Evolutionary conservation across 116 monocot genomes (phyloP), one percentile per base, ranked within the genome.

Genomic region (Posidonia oceanica): DNA sequence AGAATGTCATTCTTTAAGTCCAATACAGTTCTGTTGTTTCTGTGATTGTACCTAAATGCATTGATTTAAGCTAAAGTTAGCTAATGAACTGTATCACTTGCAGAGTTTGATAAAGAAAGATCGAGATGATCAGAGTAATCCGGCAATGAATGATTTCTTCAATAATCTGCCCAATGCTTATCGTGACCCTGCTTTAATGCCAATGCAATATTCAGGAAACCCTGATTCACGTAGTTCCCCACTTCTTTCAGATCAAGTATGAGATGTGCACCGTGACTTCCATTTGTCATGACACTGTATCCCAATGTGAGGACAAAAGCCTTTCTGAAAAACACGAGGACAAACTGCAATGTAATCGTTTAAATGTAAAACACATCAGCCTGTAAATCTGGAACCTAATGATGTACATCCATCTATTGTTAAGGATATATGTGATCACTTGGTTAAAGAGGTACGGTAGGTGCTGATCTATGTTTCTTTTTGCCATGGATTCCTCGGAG

Each of bases 101-200:
- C 40, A 97, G 97, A 82, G 80, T 77, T 76, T 97, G 73, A 89
- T 97, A 80, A 92, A 89, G 77, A 97, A 92, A 72, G 97, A 97
- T 20, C 71, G 84, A 48, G 75, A 74, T 61, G 89, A 89, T 60
- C 78, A 80, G 73, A 85, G 78, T 70, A 79, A 85, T 68, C 79
- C 92, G 20, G 69, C 71, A 66, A 82, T 97, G 87, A 57, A 40
- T 14, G 83, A 74, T 13, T 96, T 96, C 70, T 91, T 88, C 4
- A 37, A 74, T 54, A 85, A 78, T 36, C 71, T 96, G 64, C 75
- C 58, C 22, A 82, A 74, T 62, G 83, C 84, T 38, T 96, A 89
- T 64, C 72, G 48, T 39, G 86, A 91, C 61, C 95, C 95, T 52
- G 78, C 87, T 56, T 53, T 88, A 68, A 76, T 75, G 79, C 82